A percentile compares a stretch with the other conserved stretches of the same genome.
phyloP scores from a whole-genome alignment of 148 eudicot species.

The Bassia scoparia region DNA sequence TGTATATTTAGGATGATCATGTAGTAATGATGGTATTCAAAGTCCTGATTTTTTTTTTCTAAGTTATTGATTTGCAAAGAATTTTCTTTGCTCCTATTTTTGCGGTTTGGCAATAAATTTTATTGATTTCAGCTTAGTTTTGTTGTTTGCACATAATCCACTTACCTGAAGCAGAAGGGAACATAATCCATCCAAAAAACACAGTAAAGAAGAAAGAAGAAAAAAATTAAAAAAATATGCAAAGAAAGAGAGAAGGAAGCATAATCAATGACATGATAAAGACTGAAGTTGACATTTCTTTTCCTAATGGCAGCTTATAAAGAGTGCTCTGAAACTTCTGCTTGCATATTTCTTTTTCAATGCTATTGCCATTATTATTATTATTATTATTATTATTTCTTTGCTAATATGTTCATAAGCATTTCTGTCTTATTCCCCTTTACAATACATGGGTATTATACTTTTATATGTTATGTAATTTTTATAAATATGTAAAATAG shows the following conservation, averaged over 20 bases:
- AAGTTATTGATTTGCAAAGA: neutral
- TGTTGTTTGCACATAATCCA: slow-evolving; percentile 6
- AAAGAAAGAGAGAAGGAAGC: neutral
- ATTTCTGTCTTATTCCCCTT: slow-evolving; percentile 1
- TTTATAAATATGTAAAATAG: no score
- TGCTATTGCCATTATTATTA: neutral
- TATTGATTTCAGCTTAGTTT: slow-evolving; percentile 14
- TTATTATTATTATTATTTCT: slow-evolving; percentile 3
- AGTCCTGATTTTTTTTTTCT: no score
- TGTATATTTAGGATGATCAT: slow-evolving; percentile 5
- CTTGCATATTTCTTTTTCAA: slow-evolving; percentile 3
- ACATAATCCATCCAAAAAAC: slow-evolving; percentile 17
- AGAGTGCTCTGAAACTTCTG: slow-evolving; percentile 6
- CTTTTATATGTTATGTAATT: neutral
- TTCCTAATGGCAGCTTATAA: slow-evolving; percentile 3
- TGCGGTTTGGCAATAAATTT: slow-evolving; percentile 1
- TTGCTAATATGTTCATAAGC: neutral
- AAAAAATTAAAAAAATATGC: neutral
- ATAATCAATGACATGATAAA: slow-evolving; percentile 8
- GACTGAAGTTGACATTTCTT: slow-evolving; percentile 30
- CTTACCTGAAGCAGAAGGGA: slow-evolving; percentile 17
- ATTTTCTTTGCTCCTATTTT: neutral
- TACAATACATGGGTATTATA: slow-evolving; percentile 1
- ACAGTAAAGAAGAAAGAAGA: neutral
- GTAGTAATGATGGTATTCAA: slow-evolving; percentile 6